Base-by-base conservation (phyloP, 176 grass and related monocot genomes). In the Triticum monococcum region DNA sequence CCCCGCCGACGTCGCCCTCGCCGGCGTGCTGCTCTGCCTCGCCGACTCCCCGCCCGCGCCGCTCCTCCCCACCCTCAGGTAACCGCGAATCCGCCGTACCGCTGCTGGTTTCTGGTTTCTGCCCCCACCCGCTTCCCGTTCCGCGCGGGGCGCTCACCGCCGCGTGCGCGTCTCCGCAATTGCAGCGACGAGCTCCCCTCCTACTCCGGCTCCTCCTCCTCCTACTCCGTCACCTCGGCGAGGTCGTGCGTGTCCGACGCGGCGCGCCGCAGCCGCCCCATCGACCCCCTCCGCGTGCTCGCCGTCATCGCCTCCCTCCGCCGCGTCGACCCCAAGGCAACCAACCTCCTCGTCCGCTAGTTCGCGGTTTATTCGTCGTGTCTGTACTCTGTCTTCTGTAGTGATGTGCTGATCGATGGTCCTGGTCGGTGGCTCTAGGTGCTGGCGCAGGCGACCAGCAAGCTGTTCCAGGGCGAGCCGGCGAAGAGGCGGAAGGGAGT, bases 201-300 rank as follows among this genome's bases (percentile, higher is more conserved):
- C 81, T 69, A 90, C 89, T 90, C 84, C 32, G 41, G 80, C 23
- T 87, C 80, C 68, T 91, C 83, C 20, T 87, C 89, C 75, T 59
- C 56, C 18, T 59, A 67, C 89, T 84, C 89, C 45, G 45, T 38
- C 26, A 50, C 76, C 59, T 91, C 89, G 35, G 81, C 76, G 46
- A 75, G 75, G 85, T 91, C 89, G 35, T 91, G 89, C 81, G 89
- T 91, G 33, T 91, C 85, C 76, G 75, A 91, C 57, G 80, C 85
- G 9, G 65, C 48, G 68, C 85, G 32, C 25, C 81, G 81, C n/a
- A 17, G 69, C 60, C 85, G 81, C 48, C 68, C 68, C 36, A 16
- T 84, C 48, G 62, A 87, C 60, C 85, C 89, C 5, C 89, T 91
- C 61, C 85, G 89, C 50, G 69, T 91, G 69, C 89, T 91, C 77